Percentiles rank a stretch among this genome's conserved stretches.
These are phyloP conservation scores for Lachnellula suecica DNA, from an alignment of 2,329 filamentous ascomycete genomes.

Conservation along the genomic window DNA sequence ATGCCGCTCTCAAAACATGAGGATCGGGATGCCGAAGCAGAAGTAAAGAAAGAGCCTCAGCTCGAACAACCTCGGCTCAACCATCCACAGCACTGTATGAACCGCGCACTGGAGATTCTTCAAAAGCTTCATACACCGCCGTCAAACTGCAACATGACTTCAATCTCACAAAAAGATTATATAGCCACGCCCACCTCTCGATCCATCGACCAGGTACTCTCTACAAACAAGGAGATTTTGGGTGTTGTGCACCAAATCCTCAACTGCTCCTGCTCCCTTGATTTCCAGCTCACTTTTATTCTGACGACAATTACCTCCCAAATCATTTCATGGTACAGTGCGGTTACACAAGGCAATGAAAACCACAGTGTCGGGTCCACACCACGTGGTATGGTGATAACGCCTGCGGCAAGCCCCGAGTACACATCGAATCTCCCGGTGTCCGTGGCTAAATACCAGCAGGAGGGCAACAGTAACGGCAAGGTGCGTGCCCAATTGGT, in stretches of 20 bases:
- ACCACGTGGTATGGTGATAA: neutral
- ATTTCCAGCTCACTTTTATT: slow-evolving; percentile 1
- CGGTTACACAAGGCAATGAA: neutral
- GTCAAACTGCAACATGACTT: neutral
- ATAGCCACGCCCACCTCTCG: neutral
- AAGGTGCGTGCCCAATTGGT: slow-evolving; percentile 1
- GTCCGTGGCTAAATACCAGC: slow-evolving; percentile 2
- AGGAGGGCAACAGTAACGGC: neutral
- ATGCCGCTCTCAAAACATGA: neutral
- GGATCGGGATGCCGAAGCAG: neutral
- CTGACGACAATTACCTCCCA: slow-evolving; percentile 3
- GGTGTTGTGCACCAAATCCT: neutral
- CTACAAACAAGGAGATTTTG: neutral
- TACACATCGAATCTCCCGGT: neutral
- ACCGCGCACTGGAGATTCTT: neutral
- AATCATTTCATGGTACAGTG: slow-evolving; percentile 4
- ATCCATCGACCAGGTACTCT: neutral
- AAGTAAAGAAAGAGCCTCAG: neutral
- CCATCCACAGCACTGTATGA: neutral
- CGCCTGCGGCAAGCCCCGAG: neutral
- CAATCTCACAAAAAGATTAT: neutral
- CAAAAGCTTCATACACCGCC: neutral
- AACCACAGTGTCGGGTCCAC: neutral
- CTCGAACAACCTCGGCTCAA: too few species aligned
- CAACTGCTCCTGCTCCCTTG: slow-evolving; percentile 3